Evolutionary conservation across 805 yeast genomes (phyloP).

Genomic region (Suhomyces tanzawaensis): DNA sequence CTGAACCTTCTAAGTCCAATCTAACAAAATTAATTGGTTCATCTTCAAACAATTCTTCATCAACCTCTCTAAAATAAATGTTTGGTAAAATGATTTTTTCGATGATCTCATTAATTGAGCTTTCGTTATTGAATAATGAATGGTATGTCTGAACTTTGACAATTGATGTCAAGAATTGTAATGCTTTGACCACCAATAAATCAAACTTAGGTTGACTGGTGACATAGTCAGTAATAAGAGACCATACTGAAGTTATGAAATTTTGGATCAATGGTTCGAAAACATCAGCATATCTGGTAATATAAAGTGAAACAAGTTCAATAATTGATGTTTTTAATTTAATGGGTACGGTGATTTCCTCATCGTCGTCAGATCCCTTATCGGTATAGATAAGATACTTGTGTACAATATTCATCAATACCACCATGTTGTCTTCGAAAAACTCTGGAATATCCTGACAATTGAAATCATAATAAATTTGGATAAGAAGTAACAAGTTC

Average conservation of each 20-base stretch:
- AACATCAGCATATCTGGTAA: constrained; percentile 89
- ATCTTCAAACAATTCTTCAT: constrained; percentile 92
- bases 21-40: constrained; percentile 93
- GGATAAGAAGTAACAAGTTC: constrained; percentile 65
- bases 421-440: constrained; percentile 83
- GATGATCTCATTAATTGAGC: constrained; percentile 64
- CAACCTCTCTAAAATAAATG: constrained; percentile 78
- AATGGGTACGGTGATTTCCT: constrained; percentile 65
- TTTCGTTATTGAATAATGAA: constrained; percentile 54
- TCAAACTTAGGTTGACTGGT: constrained; percentile 79
- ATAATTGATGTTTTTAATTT: constrained; percentile 77
- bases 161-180: constrained; percentile 79
- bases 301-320: constrained; percentile 81
- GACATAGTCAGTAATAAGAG: constrained; percentile 56
- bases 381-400: constrained; percentile 69
- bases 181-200: constrained; percentile 73
- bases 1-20: constrained; percentile 93
- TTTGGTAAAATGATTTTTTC: constrained; percentile 88
- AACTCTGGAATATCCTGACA: constrained; percentile 98
- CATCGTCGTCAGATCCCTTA: constrained; percentile 50
- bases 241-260: constrained; percentile 84
- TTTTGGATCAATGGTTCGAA: constrained; percentile 73
- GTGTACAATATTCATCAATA: constrained; percentile 78
- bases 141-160: constrained; percentile 67
- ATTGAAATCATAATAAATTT: constrained; percentile 88